A percentile compares a stretch with the other conserved stretches of the same genome.
Evolutionary conservation across 352 stramenopile species (phyloP).

Genomic region (Globisporangium spinosum): DNA sequence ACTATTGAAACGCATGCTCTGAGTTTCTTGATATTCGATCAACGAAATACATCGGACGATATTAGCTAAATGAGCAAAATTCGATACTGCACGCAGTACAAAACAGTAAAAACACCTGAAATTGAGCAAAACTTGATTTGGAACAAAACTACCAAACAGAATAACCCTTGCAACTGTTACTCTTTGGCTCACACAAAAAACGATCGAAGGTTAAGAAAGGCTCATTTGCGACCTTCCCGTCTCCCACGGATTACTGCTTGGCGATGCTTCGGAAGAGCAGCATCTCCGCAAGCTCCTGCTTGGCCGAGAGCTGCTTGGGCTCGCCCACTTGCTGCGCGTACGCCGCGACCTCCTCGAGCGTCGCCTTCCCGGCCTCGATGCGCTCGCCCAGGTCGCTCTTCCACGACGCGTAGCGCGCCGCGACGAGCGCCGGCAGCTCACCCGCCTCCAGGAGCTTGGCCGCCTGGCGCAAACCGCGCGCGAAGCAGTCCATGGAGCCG

Average conservation of each 20-base stretch:
- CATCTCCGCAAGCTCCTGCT: constrained; percentile 77
- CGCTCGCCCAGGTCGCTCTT: constrained; percentile 46
- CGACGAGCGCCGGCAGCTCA: constrained; percentile 42
- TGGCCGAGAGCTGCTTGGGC: constrained; percentile 55
- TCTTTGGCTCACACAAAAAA: not conserved
- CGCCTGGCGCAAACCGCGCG: constrained; percentile 61
- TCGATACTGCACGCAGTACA: too few species aligned
- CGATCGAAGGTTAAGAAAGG: not conserved
- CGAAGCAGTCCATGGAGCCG: constrained; percentile 84
- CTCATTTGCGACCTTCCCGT: not conserved
- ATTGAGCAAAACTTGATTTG: not conserved
- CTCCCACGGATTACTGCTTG: constrained; percentile 6
- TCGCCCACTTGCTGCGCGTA: constrained; percentile 47
- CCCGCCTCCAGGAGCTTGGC: constrained; percentile 65
- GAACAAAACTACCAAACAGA: constrained; percentile 9
- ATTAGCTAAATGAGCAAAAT: not conserved
- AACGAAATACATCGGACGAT: too few species aligned
- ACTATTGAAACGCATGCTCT: not conserved
- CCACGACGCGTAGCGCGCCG: constrained; percentile 69
- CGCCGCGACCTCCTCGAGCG: constrained; percentile 57
- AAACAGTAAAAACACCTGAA: too few species aligned
- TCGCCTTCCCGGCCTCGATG: constrained; percentile 58
- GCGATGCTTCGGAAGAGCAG: constrained; percentile 41
- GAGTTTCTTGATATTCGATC: not conserved
- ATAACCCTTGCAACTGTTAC: not conserved